Base-by-base conservation (phyloP, 2,329 filamentous ascomycete species). In the Fusarium redolens region DNA sequence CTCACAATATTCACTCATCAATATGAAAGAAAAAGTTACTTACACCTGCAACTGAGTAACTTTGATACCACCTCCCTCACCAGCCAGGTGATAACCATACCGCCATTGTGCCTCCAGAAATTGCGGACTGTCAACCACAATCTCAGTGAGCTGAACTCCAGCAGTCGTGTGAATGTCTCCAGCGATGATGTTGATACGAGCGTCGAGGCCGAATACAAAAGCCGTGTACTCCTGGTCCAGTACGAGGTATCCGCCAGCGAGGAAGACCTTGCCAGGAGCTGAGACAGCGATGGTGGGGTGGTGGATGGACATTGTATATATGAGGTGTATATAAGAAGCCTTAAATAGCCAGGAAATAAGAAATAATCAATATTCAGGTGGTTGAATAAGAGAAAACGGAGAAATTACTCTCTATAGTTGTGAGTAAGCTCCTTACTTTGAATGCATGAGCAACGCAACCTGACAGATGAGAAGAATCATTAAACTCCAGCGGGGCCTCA, bases 231-330 rank as follows among this genome's bases (percentile, higher is more conserved):
- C 86, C 69, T 93, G 91, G 84, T 98, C 96, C 50, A 99, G 91
- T 28, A 98, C 96, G 50, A 98, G 91, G 83, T 98, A 99, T 69
- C 96, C 96, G 72, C 96, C 96, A 7, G 96, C 94, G 60, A 98
- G 89, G 73, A 99, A 89, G 68, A 99, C 96, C 86, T 99, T 99
- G 76, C 96, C 96, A 22, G 96, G 96, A 28, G 96, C 96, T 71
- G 96, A 98, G 74, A 97, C 90, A 79, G 91, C 92, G 52, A 83
- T 78, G 54, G 84, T 83, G 69, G 81, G 80, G 77, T 82, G 79
- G 38, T 68, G 66, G 45, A 67, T 63, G 45, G 76, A 56, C 77
- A 77, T 64, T 55, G 33, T 65, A 43, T 50, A 48, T 33, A 17
- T 47, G 22, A 10, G 51, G 12, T 52, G n/a, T 63, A 37, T 65